A percentile compares a stretch with the other conserved stretches of the same genome.
Conservation (phyloP, 345 rosid species). For the Draba incana region DNA sequence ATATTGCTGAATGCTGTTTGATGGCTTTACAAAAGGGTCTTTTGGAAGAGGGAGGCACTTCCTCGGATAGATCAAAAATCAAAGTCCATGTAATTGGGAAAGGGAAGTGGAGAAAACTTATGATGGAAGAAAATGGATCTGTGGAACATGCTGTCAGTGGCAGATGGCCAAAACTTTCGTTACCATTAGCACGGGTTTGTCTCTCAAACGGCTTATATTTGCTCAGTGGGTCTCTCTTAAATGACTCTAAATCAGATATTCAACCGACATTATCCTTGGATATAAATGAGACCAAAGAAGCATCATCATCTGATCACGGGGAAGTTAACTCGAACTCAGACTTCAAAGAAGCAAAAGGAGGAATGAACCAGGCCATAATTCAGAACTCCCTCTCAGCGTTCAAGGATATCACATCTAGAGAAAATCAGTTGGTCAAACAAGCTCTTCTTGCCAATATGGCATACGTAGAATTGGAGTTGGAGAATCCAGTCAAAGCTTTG, state of each 20-base stretch:
- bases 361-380: constrained; percentile 63
- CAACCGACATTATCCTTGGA: constrained; percentile 48
- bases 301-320: constrained; percentile 45
- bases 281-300: constrained; percentile 55
- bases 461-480: constrained; percentile 85
- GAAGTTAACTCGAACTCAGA: constrained; percentile 71
- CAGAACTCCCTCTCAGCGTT: constrained; percentile 62
- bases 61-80: constrained; percentile 59
- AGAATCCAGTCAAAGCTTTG: constrained; percentile 79
- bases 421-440: constrained; percentile 67
- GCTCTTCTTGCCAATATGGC: constrained; percentile 82
- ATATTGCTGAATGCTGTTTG: constrained; percentile 92
- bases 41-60: constrained; percentile 44
- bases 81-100: constrained; percentile 70
- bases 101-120: constrained; percentile 92
- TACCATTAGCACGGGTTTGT: constrained; percentile 80
- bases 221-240: constrained; percentile 53
- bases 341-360: constrained; percentile 74
- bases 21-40: constrained; percentile 86
- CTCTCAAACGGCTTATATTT: constrained; percentile 77
- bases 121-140: constrained; percentile 57
- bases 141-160: constrained; percentile 47
- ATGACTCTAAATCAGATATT: constrained; percentile 46
- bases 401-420: constrained; percentile 53
- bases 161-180: constrained; percentile 69